phyloP scores from a whole-genome alignment of 148 eudicot species.

The Tetragonia tetragonoides region DNA sequence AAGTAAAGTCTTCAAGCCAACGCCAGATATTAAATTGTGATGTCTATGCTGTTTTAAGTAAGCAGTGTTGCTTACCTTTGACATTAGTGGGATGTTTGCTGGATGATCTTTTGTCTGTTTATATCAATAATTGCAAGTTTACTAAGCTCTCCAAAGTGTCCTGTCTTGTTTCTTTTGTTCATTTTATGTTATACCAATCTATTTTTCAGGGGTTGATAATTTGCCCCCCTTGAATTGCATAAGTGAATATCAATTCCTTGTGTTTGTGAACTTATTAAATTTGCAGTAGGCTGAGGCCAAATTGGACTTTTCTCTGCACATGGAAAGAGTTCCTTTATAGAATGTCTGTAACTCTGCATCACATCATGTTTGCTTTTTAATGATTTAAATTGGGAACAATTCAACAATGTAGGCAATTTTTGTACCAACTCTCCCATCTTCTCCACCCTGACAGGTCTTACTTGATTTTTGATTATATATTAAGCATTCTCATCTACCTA shows the following conservation, averaged over 20 bases:
- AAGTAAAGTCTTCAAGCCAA: too few relatives aligned
- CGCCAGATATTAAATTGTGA: too few relatives aligned
- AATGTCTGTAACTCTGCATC: too few relatives aligned
- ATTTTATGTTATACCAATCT: too few relatives aligned
- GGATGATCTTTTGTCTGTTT: neutral
- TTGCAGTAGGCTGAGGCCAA: neutral
- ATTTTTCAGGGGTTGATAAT: too few relatives aligned
- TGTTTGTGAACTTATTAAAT: too few relatives aligned
- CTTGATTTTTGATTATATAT: slow-evolving; percentile 13
- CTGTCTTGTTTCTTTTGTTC: neutral
- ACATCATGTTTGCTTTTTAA: too few relatives aligned
- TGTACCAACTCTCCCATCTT: slow-evolving; percentile 5
- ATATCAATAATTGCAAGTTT: neutral
- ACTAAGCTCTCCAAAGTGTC: neutral
- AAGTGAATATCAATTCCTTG: too few relatives aligned
- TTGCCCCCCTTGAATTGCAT: too few relatives aligned
- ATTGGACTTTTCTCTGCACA: neutral
- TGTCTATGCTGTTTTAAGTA: neutral
- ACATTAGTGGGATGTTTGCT: neutral
- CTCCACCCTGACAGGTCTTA: slow-evolving; percentile 11
- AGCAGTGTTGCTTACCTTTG: neutral
- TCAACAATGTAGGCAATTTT: neutral
- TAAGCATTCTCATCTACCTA: slow-evolving; percentile 32
- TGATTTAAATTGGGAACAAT: neutral
- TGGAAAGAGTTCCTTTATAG: neutral